Evolutionary conservation across 2,329 filamentous ascomycete species (phyloP), one percentile per base, ranked within the genome.

Genomic region (Ophiostoma quercus): DNA sequence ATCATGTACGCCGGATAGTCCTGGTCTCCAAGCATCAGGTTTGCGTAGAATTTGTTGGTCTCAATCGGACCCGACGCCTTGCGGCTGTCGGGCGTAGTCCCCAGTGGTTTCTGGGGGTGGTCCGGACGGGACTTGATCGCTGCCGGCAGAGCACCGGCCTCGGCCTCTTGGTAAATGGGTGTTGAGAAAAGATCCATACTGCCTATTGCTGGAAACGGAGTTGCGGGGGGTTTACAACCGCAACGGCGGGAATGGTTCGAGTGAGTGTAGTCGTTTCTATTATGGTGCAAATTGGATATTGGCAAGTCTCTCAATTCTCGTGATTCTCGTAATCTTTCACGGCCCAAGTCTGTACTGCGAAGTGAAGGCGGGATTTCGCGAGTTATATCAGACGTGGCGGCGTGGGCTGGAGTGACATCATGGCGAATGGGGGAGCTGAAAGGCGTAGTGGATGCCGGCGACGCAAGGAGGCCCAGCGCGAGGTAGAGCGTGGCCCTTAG

Each of bases 1-100:
- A 93, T 89, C 0, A 90, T 89, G 79, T 90, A 97, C 0, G 88
- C 84, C 0, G 89, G 85, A 7, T 85, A 84, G 4, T 83, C 85
- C 77, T 96, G 92, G 62, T 84, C 84, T 4, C 88, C 90, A 0
- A 97, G 82, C 77, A 92, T 92, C 73, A 95, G 87, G 75, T 95
- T 95, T 74, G 89, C 84, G 74, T 91, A 92, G 77, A 93, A 94
- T 76, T 92, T 94, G 82, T 94, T 94, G 32, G 91, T 94, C 67
- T 87, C 82, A 65, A 92, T 80, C 3, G 89, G 87, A 0, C 77
- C 77, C 1, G 65, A 41, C 19, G 65, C 65, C 22, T 66, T 41
- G 65, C 66, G 66, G 66, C 66, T 54, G 43, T 16, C 43, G 6
- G 66, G 29, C 25, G 66, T 67, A 12, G 66, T 54, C 5, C 66